Evolutionary conservation across 768 basidiomycete species (phyloP).

Genomic region (Amanita inopinata): DNA sequence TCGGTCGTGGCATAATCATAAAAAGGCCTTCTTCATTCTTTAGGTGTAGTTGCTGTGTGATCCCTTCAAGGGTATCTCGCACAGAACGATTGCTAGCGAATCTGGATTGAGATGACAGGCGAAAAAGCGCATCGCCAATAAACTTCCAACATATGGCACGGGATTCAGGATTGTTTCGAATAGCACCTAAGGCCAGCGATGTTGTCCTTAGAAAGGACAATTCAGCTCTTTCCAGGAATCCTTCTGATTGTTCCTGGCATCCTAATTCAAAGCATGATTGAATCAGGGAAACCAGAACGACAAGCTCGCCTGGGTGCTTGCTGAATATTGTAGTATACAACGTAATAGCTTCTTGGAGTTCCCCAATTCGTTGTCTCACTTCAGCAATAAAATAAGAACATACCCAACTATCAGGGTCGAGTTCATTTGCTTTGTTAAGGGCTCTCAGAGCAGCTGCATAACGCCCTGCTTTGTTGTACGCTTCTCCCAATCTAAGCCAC

Average conservation of each 20-base stretch:
- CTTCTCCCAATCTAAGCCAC: constrained; percentile 92
- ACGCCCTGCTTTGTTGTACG: constrained; percentile 81
- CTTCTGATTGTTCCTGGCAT: constrained; percentile 48
- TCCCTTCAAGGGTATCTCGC: constrained; percentile 21
- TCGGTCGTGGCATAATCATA: constrained; percentile 26
- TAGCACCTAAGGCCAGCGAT: constrained; percentile 33
- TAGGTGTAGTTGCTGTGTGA: constrained; percentile 29
- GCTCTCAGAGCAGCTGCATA: constrained; percentile 88
- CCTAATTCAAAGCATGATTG: constrained; percentile 69
- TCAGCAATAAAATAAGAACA: constrained; percentile 78
- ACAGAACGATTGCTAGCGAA: constrained; percentile 37
- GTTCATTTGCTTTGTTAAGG: constrained; percentile 60
- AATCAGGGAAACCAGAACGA: constrained; percentile 61
- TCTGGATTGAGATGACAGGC: constrained; percentile 44
- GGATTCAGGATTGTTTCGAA: constrained; percentile 50
- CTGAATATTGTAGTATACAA: constrained; percentile 50
- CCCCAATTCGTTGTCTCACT: constrained; percentile 69
- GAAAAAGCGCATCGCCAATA: constrained; percentile 65
- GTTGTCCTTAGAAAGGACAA: constrained; percentile 60
- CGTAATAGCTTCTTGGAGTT: constrained; percentile 64
- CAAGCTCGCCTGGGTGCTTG: constrained; percentile 54
- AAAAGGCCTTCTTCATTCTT: constrained; percentile 32
- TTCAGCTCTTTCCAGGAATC: constrained; percentile 69
- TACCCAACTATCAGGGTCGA: constrained; percentile 76
- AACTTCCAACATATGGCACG: constrained; percentile 77